phyloP scores from a whole-genome alignment of 176 grass and related monocot species.

The Tillandsia leiboldiana region DNA sequence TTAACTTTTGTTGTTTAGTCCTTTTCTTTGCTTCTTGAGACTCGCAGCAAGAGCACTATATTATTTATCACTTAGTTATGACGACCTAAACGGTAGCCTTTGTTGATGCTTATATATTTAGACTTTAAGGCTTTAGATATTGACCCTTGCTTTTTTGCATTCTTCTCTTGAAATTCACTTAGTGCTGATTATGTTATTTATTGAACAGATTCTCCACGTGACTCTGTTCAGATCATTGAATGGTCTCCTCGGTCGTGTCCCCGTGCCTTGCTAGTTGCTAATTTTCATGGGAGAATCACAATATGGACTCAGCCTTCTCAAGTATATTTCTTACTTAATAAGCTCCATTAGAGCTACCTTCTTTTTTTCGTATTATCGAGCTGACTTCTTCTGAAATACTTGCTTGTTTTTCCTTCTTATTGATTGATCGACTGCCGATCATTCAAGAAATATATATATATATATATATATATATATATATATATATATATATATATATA shows the following conservation, averaged over 20 bases:
- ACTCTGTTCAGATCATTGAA: slow-evolving; percentile 98
- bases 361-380: neutral
- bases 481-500: too few relatives aligned
- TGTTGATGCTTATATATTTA: neutral
- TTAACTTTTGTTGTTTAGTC: neutral
- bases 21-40: neutral
- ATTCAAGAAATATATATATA: neutral
- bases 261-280: slow-evolving; percentile 86
- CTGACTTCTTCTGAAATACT: neutral
- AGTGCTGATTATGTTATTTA: slow-evolving; percentile 7
- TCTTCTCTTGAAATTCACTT: neutral
- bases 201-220: slow-evolving; percentile 94
- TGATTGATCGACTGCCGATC: neutral
- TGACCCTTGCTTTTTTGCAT: neutral
- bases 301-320: slow-evolving; percentile 96
- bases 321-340: slow-evolving; percentile 29
- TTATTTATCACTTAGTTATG: neutral
- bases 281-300: slow-evolving; percentile 94
- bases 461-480: too few relatives aligned
- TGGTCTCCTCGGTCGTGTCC: slow-evolving; percentile 90
- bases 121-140: neutral
- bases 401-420: neutral
- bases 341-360: slow-evolving; percentile 16
- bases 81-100: neutral
- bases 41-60: neutral